A percentile compares a stretch with the other conserved stretches of the same genome.
phyloP scores from a whole-genome alignment of 352 stramenopile genomes.

The Phytophthora parvispora region DNA sequence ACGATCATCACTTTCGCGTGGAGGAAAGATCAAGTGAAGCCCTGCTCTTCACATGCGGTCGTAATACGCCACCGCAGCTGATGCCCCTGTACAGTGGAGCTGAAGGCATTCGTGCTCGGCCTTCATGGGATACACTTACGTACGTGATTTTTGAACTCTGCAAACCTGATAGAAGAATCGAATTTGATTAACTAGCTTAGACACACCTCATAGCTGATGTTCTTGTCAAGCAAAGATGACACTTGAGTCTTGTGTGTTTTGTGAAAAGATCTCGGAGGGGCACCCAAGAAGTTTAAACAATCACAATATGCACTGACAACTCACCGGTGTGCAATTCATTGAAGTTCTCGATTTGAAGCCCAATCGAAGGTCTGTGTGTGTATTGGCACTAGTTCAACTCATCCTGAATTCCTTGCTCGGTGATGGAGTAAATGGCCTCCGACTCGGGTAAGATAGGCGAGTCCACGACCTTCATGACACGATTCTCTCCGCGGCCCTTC shows the following conservation, averaged over 20 bases:
- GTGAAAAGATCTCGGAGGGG: no score
- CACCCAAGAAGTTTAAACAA: no score
- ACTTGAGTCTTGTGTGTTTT: no score
- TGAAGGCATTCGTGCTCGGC: no score
- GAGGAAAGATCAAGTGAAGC: background rate
- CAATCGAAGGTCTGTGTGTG: conserved; percentile 3
- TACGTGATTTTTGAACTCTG: no score
- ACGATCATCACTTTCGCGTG: background rate
- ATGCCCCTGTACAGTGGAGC: no score
- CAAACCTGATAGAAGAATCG: no score
- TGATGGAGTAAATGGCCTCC: conserved; percentile 99
- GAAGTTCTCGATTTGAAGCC: conserved; percentile 16
- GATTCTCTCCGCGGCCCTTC: conserved; percentile 99
- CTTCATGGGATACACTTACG: no score
- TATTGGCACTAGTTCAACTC: conserved; percentile 81
- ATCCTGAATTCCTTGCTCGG: conserved; percentile 95
- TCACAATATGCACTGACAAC: background rate
- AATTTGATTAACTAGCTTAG: no score
- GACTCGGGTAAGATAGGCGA: conserved; percentile 98
- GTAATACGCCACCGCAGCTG: background rate
- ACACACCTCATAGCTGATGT: no score
- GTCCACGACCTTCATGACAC: conserved; percentile 98
- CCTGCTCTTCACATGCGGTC: background rate
- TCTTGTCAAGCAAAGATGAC: no score
- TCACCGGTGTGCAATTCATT: background rate